These are phyloP conservation scores for Dactylorhiza incarnata DNA, from an alignment of 106 monocot genomes.

Conservation along the genomic window DNA sequence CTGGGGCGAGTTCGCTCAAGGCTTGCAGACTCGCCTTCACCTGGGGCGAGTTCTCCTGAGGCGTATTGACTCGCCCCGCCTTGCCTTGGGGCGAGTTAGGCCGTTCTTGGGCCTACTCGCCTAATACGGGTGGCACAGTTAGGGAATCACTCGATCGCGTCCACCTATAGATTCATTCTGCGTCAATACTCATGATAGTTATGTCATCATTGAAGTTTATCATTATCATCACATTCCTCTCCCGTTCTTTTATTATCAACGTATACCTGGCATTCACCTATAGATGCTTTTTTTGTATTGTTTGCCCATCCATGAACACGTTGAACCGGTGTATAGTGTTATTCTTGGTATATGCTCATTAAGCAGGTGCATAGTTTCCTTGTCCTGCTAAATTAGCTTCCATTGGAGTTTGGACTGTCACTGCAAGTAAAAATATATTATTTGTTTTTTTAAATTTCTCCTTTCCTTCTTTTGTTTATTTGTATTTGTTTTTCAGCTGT, in stretches of 20 bases:
- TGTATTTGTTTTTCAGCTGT: constrained; percentile 26
- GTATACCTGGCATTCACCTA: background rate
- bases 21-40: too few relatives aligned
- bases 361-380: background rate
- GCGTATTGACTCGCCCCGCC: too few relatives aligned
- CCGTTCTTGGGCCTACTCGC: too few relatives aligned
- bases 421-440: background rate
- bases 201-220: background rate
- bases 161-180: too few relatives aligned
- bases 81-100: too few relatives aligned
- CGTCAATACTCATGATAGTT: too few relatives aligned
- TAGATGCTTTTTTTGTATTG: background rate
- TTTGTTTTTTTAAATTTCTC: background rate
- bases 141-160: too few relatives aligned
- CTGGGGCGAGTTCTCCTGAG: too few relatives aligned
- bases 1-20: too few relatives aligned
- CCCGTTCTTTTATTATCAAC: background rate
- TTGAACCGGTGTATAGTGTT: background rate
- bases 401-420: background rate
- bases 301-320: background rate
- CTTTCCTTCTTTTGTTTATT: background rate
- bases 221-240: background rate
- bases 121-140: too few relatives aligned
- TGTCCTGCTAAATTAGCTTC: background rate
- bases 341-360: background rate